phyloP scores from a whole-genome alignment of 306 rosid genomes.

The Inga oerstediana region DNA sequence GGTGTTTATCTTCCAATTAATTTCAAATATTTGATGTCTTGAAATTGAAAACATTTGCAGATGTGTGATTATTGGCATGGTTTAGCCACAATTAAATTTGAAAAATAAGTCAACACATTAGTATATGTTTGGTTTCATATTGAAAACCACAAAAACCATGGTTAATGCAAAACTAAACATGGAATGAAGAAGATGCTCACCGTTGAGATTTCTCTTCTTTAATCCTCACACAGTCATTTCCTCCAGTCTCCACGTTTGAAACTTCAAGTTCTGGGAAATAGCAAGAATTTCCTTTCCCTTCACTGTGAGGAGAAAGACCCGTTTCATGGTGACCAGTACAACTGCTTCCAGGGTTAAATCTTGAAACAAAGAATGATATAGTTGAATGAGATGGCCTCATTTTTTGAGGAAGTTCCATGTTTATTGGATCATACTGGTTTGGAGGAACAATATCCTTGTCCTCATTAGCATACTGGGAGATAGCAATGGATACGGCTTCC shows the following conservation, averaged over 20 bases:
- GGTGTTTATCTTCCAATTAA: background rate
- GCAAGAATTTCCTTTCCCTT: constrained; percentile 34
- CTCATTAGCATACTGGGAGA: constrained; percentile 37
- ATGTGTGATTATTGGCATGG: background rate
- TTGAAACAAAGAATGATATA: constrained; percentile 46
- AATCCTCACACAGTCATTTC: constrained; percentile 40
- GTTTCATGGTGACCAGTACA: constrained; percentile 40
- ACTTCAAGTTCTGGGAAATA: constrained; percentile 41
- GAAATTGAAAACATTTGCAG: background rate
- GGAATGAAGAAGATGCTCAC: constrained; percentile 46
- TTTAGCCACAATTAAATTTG: background rate
- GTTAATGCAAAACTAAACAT: background rate
- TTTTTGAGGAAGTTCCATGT: constrained; percentile 33
- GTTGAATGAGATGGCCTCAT: constrained; percentile 46
- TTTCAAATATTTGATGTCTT: background rate
- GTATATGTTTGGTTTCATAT: background rate
- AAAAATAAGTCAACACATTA: background rate
- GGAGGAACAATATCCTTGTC: constrained; percentile 37
- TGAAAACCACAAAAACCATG: background rate
- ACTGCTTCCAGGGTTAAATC: constrained; percentile 43
- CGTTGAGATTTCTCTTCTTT: constrained; percentile 49
- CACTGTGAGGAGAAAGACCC: constrained; percentile 39
- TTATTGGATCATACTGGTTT: constrained; percentile 32
- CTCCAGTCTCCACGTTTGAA: constrained; percentile 34
- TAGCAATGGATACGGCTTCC: constrained; percentile 40